Conservation (phyloP, 306 rosid genomes). For the Malus orientalis region DNA sequence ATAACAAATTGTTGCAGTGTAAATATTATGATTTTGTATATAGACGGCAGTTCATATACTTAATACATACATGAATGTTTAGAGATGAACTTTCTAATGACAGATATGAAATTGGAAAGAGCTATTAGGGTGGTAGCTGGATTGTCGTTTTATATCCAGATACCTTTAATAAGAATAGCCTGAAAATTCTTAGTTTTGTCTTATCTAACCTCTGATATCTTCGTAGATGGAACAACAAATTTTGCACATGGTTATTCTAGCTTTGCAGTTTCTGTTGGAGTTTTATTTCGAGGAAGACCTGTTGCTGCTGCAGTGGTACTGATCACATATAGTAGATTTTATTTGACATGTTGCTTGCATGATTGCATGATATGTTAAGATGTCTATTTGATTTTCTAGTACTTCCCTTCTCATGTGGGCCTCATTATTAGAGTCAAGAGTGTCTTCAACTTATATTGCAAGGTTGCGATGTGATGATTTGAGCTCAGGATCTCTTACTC, state of each 20-base stretch:
- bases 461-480: background rate
- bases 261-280: slow-evolving; percentile 93
- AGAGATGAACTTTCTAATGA: background rate
- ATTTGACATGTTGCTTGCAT: slow-evolving; percentile 6
- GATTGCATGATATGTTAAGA: background rate
- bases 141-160: background rate
- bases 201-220: slow-evolving; percentile 24
- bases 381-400: background rate
- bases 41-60: background rate
- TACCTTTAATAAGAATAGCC: background rate
- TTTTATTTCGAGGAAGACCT: slow-evolving; percentile 81
- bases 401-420: background rate
- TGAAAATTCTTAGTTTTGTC: background rate
- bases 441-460: background rate
- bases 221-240: slow-evolving; percentile 90
- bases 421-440: background rate
- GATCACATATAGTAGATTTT: background rate
- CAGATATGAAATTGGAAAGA: background rate
- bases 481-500: background rate
- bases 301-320: slow-evolving; percentile 86
- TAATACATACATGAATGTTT: background rate
- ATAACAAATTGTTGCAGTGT: background rate
- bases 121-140: background rate
- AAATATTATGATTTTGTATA: background rate
- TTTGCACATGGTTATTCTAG: slow-evolving; percentile 88